Base-by-base conservation (phyloP, 192 early-diverging fungal genomes). In the Linnemannia hyalina region DNA sequence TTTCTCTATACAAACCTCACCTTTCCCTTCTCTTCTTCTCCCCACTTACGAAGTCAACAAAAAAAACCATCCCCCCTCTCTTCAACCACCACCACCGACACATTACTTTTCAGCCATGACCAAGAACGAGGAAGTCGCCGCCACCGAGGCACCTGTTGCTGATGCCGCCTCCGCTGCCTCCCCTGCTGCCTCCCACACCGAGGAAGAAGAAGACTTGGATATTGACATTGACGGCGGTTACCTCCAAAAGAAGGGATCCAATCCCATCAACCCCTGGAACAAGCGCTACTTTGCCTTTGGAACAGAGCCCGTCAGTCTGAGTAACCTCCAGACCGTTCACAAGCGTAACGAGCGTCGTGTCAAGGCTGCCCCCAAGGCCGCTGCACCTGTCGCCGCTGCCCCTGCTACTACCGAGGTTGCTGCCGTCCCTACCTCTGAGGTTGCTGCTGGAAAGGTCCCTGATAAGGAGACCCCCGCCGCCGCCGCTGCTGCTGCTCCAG, bases 261-360 rank as follows among this genome's bases (percentile, higher is more conserved):
- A 82, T 68, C 79, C 83, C 1, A 8, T 84, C 23, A 80, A 81
- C 69, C 81, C 79, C 23, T 88, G 88, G 88, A 88, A 88, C 74
- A 81, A 88, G 60, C 79, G 82, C 36, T 88, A 79, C 70, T 88
- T 88, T 78, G 69, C 83, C 29, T 88, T 88, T 78, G 80, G 88
- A 60, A 77, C 68, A 29, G 82, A 88, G 68, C 82, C 82, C 32
- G 68, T 88, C 42, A 73, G 65, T 36, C 57, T 82, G 18, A 71
- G 47, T 35, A 80, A 79, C 32, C 82, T 88, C 71, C 76, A 81
- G 55, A 68, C 73, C 0, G 68, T 85, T 22, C 80, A 88, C 57
- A 81, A 81, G 70, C 75, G 83, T 18, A 84, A 88, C 47, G 86
- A 88, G 57, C 73, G 74, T 42, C 81, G 81, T 32, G 86, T 82